Evolutionary conservation across 192 early-diverging fungal genomes (phyloP), one percentile per base, ranked within the genome.

Genomic region (Geranomyces variabilis): DNA sequence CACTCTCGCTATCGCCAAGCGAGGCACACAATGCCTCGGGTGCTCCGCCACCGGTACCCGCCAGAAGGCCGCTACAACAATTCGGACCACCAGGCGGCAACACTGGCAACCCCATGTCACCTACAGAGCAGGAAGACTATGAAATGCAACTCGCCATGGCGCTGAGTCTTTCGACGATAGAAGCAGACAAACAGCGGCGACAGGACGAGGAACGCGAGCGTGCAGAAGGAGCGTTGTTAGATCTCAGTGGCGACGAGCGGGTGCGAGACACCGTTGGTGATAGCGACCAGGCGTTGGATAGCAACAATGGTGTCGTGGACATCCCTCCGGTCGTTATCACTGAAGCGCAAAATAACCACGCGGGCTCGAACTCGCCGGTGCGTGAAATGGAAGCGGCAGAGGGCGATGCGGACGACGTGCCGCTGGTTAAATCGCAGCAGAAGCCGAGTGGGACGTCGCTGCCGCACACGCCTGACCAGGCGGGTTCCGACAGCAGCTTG

Each of bases 141-240:
- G 82, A 86, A 49, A 45, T 86, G 66, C 79, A 86, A 61, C 68
- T 86, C 9, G 84, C 84, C 15, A 47, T 86, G 46, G 84, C 84
- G 2, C 62, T 86, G 49, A 80, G 77, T 10, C 47, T 83, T 28
- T 83, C 82, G 17, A 63, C 65, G 26, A 69, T 75, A 44, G 73
- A 75, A 31, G 72, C 67, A 17, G 64, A 74, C 19, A 57, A 60
- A 30, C 67, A 67, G 65, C 0, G 62, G 12, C 60, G 70, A 17
- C 47, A 67, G 33, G 43, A 46, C 29, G 58, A 34, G 29, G 58
- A 60, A 8, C 29, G 17, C 7, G 28, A 60, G 29, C 29, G 31
- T 4, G 51, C 51, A 7, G 51, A 53, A 17, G 51, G 51, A 9
- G n/a, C 51, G 51, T 26, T 53, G 51, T n/a, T 53, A 7, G 51